Conservation (phyloP, 2,329 filamentous ascomycete genomes). For the Pseudogymnoascus sp. region DNA sequence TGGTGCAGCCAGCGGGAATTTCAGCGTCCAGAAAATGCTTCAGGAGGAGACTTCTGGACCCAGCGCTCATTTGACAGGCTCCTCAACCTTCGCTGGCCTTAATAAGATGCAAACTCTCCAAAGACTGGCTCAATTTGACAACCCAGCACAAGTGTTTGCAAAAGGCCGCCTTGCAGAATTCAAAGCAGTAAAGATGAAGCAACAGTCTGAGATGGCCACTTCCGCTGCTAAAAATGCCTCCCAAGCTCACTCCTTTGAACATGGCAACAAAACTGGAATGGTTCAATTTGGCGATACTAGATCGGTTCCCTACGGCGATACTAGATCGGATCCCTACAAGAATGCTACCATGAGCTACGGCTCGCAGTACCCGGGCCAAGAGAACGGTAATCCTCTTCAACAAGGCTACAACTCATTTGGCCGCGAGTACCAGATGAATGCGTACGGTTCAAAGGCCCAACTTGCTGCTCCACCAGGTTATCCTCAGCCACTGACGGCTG, state of each 20-base stretch:
- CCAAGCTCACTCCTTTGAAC: not conserved
- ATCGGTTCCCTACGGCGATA: not conserved
- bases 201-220: not conserved
- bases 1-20: not conserved
- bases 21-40: constrained; percentile 3
- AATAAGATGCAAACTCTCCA: constrained; percentile 29
- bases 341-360: not conserved
- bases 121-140: constrained; percentile 25
- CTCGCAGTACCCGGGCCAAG: not conserved
- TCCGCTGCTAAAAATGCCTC: not conserved
- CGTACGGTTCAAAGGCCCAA: not conserved
- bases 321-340: not conserved
- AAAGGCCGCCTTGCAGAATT: constrained; percentile 22
- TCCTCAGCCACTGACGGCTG: constrained; percentile 29
- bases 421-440: not conserved
- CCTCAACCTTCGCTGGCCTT: constrained; percentile 16
- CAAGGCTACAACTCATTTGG: not conserved
- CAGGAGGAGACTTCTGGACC: not conserved
- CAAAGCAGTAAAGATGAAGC: constrained; percentile 11
- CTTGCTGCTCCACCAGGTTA: constrained; percentile 17
- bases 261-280: not conserved
- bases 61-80: not conserved
- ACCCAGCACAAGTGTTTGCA: constrained; percentile 23
- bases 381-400: not conserved
- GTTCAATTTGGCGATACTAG: not conserved